Base-by-base conservation (phyloP, 1,284 basidiomycete genomes). In the Amylostereum areolatum region DNA sequence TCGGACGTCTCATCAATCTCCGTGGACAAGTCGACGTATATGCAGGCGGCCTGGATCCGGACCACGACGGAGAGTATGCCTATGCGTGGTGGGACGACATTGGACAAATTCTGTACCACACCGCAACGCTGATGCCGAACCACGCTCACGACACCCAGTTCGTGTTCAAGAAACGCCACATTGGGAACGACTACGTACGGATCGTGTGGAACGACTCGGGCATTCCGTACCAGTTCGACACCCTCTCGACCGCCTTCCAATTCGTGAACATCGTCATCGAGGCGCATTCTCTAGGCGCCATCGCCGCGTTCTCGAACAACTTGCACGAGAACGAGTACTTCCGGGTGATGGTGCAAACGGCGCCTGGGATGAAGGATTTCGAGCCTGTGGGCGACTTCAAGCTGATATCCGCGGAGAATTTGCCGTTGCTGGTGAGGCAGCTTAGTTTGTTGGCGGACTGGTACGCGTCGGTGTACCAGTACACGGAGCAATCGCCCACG, bases 41-140 rank as follows among this genome's bases (percentile, higher is more conserved):
- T 66, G 89, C 88, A 1, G 96, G 95, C 29, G 94, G 94, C 2
- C 75, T 99, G 31, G 89, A 96, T 64, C 82, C 89, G 4, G 84
- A 89, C 55, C 83, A 88, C 58, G 94, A 98, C 64, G 84, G 89
- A 25, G 92, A 98, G 66, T 96, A 93, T 61, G 90, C 93, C 0
- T 99, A 99, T 62, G 94, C 95, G 0, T 99, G 96, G 95, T 95
- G 93, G 87, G 94, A 99, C 66, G 94, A 97, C 61, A 95, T 97
- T 41, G 86, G 89, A 12, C 97, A 99, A 64, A 83, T 97, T 52
- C 78, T 97, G 47, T 99, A 92, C 66, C 97, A 99, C 67, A 89
- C 93, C 1, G 90, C 96, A 2, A 99, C 97, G 1, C 83, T 99
- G 70, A 99, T 99, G 97, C 97, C 97, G 2, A 88, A 83, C 46